Evolutionary conservation across 208 protist species (phyloP), one percentile per base, ranked within the genome.

Genomic region (Blechomonas ayalai): DNA sequence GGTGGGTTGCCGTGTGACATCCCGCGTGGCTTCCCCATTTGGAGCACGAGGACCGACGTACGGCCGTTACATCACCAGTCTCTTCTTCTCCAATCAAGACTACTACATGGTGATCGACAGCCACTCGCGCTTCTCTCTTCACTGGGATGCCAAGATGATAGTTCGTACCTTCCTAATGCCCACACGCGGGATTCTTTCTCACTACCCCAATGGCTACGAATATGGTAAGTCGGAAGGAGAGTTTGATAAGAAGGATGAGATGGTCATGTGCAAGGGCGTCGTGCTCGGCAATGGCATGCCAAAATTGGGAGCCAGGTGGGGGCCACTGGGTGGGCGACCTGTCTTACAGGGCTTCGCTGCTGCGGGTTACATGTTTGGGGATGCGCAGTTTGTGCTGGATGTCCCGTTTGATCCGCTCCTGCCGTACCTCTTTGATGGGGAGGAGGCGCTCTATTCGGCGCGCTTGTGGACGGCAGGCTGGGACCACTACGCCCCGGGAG

Each of bases 401-500:
- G 78, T 81, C 7, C 93, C 90, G 1, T 97, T 96, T 61, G 93
- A 97, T 59, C 91, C 93, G 7, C 81, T 92, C 52, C 68, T 97
- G 34, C 73, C 73, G 7, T 92, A 92, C 59, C 40, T 97, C 8
- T 97, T 97, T 61, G 91, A 96, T 42, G 93, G 93, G 4, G 93
- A 97, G 56, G 90, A 96, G 54, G 85, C 83, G 19, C 43, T 88
- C 31, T 92, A 92, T 69, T 74, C 82, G 1, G 73, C 58, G 31
- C 78, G 91, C 5, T 28, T 95, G 32, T 97, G 74, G 73, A 97
- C 91, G 12, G 44, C 40, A 37, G 91, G 91, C 3, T 97, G 72
- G 59, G 79, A 95, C 54, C 76, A 90, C 28, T 95, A 91, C 63
- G 63, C 52, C 8, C 91, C 91, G 0, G 62, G 34, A 7, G 44